Percentiles rank a stretch among this genome's conserved stretches.
Evolutionary conservation across 225 moss, liverwort and hornwort species (phyloP).

Genomic region (Sphagnum contortum): DNA sequence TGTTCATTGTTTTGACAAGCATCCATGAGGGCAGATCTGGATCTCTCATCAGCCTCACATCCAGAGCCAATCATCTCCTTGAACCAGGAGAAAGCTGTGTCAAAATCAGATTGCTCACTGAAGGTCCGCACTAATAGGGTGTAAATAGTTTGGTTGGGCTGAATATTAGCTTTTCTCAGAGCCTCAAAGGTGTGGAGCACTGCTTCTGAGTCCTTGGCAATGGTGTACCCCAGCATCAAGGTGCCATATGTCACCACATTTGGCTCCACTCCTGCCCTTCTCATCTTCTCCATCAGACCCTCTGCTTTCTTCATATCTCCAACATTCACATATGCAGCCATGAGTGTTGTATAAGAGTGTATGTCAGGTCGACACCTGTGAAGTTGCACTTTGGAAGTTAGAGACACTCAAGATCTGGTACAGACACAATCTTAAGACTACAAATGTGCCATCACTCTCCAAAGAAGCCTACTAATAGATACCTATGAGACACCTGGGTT

Average conservation of each 20-base stretch:
- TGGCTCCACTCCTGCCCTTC: slow-evolving; percentile 57
- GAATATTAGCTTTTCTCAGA: slow-evolving; percentile 42
- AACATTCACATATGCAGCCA: slow-evolving; percentile 61
- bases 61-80: slow-evolving; percentile 56
- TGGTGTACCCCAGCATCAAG: slow-evolving; percentile 71
- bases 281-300: slow-evolving; percentile 64
- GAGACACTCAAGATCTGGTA: not conserved
- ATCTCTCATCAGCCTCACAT: slow-evolving; percentile 49
- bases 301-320: slow-evolving; percentile 75
- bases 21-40: slow-evolving; percentile 52
- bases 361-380: slow-evolving; percentile 64
- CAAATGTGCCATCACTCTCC: too few relatives aligned
- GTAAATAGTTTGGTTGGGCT: slow-evolving; percentile 65
- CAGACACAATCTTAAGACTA: not conserved
- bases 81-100: slow-evolving; percentile 61
- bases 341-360: slow-evolving; percentile 59
- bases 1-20: slow-evolving; percentile 60
- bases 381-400: not conserved
- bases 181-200: slow-evolving; percentile 57
- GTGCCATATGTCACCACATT: slow-evolving; percentile 64
- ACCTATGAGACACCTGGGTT: too few relatives aligned
- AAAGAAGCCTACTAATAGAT: too few relatives aligned
- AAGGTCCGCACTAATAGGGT: slow-evolving; percentile 67
- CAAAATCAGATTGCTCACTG: slow-evolving; percentile 54
- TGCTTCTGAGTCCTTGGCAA: slow-evolving; percentile 28